These are phyloP conservation scores for Spergularia marina DNA, from an alignment of 148 eudicot genomes.

Conservation along the genomic window DNA sequence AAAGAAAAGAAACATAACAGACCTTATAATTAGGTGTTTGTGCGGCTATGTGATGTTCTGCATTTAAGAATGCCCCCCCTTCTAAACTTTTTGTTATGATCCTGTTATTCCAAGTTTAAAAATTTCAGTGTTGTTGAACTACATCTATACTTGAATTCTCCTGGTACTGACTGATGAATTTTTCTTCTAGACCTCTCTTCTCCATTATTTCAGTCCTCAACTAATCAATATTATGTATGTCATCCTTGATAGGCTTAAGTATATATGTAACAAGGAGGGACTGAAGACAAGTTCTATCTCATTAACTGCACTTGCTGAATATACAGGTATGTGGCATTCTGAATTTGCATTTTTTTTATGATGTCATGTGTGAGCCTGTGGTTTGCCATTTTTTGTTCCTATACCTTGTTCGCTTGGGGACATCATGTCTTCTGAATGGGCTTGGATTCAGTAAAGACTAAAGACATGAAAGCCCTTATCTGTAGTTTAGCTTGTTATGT, in stretches of 20 bases:
- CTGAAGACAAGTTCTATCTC: slow-evolving; percentile 75
- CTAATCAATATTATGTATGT: slow-evolving; percentile 13
- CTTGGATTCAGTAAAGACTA: not conserved
- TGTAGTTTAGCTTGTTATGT: not conserved
- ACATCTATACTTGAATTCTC: not conserved
- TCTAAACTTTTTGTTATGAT: not conserved
- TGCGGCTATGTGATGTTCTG: not conserved
- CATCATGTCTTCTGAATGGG: slow-evolving; percentile 4
- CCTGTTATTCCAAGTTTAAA: not conserved
- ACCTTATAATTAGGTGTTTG: not conserved
- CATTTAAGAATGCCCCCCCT: not conserved
- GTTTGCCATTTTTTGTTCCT: slow-evolving; percentile 1
- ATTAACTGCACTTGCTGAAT: slow-evolving; percentile 79
- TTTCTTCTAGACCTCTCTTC: not conserved
- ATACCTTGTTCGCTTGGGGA: not conserved
- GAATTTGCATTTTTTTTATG: not conserved
- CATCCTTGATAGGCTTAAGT: slow-evolving; percentile 62
- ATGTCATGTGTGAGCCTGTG: slow-evolving; percentile 2
- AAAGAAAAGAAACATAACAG: not conserved
- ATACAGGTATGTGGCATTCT: slow-evolving; percentile 58
- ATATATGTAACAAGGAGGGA: slow-evolving; percentile 85
- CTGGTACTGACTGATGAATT: not conserved
- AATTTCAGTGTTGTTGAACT: not conserved
- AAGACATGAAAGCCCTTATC: not conserved
- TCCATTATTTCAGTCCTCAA: not conserved